Percentiles rank a stretch among this genome's conserved stretches.
These are phyloP conservation scores for Tripterygium wilfordii DNA, from an alignment of 177 flowering plant species.

Conservation along the genomic window DNA sequence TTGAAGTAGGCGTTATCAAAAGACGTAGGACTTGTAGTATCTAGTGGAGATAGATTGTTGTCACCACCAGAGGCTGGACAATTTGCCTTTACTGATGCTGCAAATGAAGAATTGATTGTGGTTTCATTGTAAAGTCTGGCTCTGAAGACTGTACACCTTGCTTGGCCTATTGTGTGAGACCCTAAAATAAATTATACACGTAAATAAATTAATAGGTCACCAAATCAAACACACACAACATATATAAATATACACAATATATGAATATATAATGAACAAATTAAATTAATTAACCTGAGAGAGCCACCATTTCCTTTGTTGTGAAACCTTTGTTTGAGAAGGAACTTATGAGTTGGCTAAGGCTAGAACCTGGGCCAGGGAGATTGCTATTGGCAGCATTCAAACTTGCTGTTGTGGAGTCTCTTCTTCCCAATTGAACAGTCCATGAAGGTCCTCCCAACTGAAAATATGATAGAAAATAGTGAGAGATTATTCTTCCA, in stretches of 20 bases:
- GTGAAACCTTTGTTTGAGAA: slow-evolving; percentile 65
- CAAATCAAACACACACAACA: too few relatives aligned
- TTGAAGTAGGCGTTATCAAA: slow-evolving; percentile 27
- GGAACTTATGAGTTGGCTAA: slow-evolving; percentile 42
- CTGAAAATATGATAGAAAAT: too few relatives aligned
- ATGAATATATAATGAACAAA: too few relatives aligned
- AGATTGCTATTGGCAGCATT: slow-evolving; percentile 43
- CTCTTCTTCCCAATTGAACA: slow-evolving; percentile 37
- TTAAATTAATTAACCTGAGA: too few relatives aligned
- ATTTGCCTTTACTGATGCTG: background rate
- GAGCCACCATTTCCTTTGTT: slow-evolving; percentile 58
- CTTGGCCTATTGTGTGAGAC: slow-evolving; percentile 62
- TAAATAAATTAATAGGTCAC: too few relatives aligned
- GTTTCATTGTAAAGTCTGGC: slow-evolving; percentile 4
- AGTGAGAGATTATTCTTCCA: too few relatives aligned
- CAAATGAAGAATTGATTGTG: slow-evolving; percentile 6
- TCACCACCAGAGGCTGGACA: slow-evolving; percentile 23
- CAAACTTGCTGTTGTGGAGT: slow-evolving; percentile 39
- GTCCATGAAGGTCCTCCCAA: slow-evolving; percentile 37
- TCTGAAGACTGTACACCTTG: slow-evolving; percentile 54
- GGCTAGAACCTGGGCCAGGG: slow-evolving; percentile 62
- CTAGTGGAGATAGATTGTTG: slow-evolving; percentile 22
- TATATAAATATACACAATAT: too few relatives aligned
- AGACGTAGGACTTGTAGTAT: slow-evolving; percentile 7
- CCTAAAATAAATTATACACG: too few relatives aligned